phyloP scores from a whole-genome alignment of 257 asterid species.

The Echium plantagineum region DNA sequence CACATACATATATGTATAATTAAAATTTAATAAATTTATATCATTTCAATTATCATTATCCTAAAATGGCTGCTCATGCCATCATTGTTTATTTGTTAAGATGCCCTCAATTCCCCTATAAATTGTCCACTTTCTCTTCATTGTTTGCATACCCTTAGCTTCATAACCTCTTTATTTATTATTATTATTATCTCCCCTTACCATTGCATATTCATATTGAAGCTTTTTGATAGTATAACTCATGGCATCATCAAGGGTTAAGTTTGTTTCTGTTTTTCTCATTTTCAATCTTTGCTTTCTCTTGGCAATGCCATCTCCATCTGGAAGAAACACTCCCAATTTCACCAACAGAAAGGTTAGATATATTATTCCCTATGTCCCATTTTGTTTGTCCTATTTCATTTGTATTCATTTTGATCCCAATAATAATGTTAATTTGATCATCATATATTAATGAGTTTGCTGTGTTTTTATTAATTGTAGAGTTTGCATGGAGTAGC shows the following conservation, averaged over 20 bases:
- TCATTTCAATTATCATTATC: too few relatives aligned
- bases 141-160: background rate
- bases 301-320: constrained; percentile 1
- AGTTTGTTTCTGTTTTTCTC: background rate
- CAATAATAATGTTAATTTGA: too few relatives aligned
- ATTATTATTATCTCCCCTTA: too few relatives aligned
- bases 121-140: background rate
- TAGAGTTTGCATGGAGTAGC: background rate
- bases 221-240: too few relatives aligned
- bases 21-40: too few relatives aligned
- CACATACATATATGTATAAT: too few relatives aligned
- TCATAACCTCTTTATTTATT: background rate
- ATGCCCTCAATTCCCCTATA: background rate
- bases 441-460: too few relatives aligned
- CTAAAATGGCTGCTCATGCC: background rate
- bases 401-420: too few relatives aligned
- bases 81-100: background rate
- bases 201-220: too few relatives aligned
- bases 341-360: background rate
- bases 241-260: background rate
- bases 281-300: background rate
- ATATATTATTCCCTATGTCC: background rate
- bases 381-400: too few relatives aligned
- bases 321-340: background rate
- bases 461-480: background rate